A percentile compares a stretch with the other conserved stretches of the same genome.
Evolutionary conservation across 108 stramenopile genomes (phyloP).

Genomic region (Nannochloropsis salina): DNA sequence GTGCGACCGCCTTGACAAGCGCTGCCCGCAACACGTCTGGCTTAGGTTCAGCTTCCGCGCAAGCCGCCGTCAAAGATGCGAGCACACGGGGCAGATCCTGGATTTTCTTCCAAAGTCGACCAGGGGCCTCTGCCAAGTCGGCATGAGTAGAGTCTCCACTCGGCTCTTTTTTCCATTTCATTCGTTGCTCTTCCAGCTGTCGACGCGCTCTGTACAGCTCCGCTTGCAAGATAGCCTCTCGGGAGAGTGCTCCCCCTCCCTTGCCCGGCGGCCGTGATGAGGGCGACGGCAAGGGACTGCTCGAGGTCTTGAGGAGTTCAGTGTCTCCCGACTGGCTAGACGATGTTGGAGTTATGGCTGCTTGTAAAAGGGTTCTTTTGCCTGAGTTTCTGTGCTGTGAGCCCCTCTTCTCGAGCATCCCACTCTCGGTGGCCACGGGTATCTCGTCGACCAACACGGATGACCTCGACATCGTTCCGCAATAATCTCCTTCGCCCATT

Average conservation of each 20-base stretch:
- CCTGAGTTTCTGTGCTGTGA: too few relatives aligned
- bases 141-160: background rate
- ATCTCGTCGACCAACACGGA: too few relatives aligned
- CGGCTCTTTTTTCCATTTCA: background rate
- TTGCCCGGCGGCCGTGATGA: too few relatives aligned
- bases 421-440: too few relatives aligned
- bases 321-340: too few relatives aligned
- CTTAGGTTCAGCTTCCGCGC: background rate
- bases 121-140: background rate
- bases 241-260: background rate
- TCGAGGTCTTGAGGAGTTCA: too few relatives aligned
- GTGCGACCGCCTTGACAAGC: background rate
- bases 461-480: too few relatives aligned
- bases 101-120: background rate
- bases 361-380: too few relatives aligned
- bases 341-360: too few relatives aligned
- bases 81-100: background rate
- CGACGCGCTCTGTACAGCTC: conserved; percentile 5
- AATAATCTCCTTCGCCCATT: too few relatives aligned
- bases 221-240: background rate
- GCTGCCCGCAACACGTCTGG: background rate
- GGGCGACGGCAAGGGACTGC: too few relatives aligned
- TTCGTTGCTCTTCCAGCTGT: background rate
- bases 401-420: too few relatives aligned
- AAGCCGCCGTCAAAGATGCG: background rate